Evolutionary conservation across 2,329 filamentous ascomycete genomes (phyloP).

Genomic region (Xylariaceae sp.): DNA sequence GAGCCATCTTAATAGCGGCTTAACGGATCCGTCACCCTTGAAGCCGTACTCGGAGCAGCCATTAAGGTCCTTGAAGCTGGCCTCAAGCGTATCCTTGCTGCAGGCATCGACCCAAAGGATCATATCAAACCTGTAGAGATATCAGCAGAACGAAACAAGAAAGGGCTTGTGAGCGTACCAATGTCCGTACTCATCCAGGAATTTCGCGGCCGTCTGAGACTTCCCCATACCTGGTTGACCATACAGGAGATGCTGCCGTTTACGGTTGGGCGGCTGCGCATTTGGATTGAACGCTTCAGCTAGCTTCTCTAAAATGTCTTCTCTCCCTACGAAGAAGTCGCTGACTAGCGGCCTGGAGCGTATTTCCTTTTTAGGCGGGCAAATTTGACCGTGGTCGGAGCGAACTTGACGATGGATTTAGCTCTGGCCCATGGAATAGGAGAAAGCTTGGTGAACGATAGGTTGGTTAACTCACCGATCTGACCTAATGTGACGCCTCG

Average conservation of each 20-base stretch:
- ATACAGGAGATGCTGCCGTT: slow-evolving; percentile 10
- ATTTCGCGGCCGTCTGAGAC: slow-evolving; percentile 36
- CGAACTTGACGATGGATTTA: slow-evolving; percentile 7
- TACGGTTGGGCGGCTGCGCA: slow-evolving; percentile 8
- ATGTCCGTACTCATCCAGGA: slow-evolving; percentile 22
- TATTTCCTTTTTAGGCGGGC: slow-evolving; percentile 5
- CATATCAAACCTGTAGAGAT: slow-evolving; percentile 29
- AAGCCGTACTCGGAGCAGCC: slow-evolving; percentile 13
- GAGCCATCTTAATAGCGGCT: slow-evolving; percentile 26
- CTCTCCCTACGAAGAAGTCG: slow-evolving; percentile 33
- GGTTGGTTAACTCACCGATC: slow-evolving; percentile 2
- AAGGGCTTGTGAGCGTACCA: slow-evolving; percentile 14
- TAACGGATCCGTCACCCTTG: slow-evolving; percentile 2
- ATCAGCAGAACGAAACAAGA: background rate
- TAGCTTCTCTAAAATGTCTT: slow-evolving; percentile 27
- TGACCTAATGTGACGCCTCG: slow-evolving; percentile 6
- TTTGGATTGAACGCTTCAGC: slow-evolving; percentile 14
- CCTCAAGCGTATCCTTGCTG: slow-evolving; percentile 20
- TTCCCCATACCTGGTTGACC: slow-evolving; percentile 39
- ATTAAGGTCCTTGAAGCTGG: slow-evolving; percentile 23
- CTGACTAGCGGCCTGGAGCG: slow-evolving; percentile 13
- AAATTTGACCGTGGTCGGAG: slow-evolving; percentile 19
- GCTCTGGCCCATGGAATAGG: background rate
- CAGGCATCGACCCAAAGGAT: slow-evolving; percentile 38
- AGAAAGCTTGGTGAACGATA: background rate